Conservation (phyloP, 148 eudicot species). For the Rhododendron griersonianum region DNA sequence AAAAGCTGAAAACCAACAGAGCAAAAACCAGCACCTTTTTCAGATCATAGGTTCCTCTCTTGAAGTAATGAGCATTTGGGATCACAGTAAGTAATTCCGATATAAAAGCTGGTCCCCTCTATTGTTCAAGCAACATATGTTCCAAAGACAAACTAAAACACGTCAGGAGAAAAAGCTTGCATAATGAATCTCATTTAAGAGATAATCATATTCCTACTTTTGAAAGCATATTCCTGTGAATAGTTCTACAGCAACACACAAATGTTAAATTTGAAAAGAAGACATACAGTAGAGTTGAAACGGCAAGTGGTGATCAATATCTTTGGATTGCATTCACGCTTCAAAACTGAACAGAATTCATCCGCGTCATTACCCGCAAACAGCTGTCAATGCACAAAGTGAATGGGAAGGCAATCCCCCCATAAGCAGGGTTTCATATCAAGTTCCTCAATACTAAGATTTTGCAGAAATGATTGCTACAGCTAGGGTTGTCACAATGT, state of each 20-base stretch:
- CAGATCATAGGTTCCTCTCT: constrained; percentile 50
- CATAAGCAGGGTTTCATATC: neutral
- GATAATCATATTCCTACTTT: neutral
- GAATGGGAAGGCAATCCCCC: neutral
- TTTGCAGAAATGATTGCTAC: neutral
- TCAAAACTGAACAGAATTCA: constrained; percentile 71
- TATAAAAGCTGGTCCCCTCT: constrained; percentile 94
- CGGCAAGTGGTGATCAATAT: constrained; percentile 87
- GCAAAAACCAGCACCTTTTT: constrained; percentile 2
- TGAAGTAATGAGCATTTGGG: constrained; percentile 76
- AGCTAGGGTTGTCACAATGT: neutral
- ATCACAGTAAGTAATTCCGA: constrained; percentile 64
- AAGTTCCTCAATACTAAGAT: neutral
- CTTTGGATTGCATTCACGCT: constrained; percentile 49
- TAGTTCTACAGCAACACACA: neutral
- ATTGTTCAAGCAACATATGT: constrained; percentile 14
- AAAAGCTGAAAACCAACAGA: neutral
- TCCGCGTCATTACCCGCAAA: constrained; percentile 84
- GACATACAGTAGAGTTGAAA: constrained; percentile 71
- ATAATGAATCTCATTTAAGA: neutral
- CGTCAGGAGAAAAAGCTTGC: neutral
- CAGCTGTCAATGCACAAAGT: constrained; percentile 41
- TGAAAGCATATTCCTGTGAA: neutral
- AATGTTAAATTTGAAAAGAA: neutral
- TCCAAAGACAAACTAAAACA: neutral